A percentile compares a stretch with the other conserved stretches of the same genome.
Conservation (phyloP, 139 green algal genomes). For the Closterium sp. region DNA sequence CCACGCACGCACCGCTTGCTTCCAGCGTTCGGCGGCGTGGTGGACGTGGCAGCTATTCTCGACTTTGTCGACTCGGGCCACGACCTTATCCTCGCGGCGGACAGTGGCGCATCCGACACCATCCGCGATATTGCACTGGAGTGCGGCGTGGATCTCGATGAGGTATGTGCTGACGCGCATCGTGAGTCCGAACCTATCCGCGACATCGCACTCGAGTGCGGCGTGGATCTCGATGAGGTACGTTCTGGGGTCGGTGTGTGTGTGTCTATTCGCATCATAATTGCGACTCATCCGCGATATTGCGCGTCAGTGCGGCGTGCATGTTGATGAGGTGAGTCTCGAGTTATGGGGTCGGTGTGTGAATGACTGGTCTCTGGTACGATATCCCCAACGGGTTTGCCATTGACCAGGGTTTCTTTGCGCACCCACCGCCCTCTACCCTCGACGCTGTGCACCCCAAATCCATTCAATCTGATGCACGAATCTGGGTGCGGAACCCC, state of each 20-base stretch:
- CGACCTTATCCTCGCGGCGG: constrained; percentile 74
- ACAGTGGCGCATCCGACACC: constrained; percentile 57
- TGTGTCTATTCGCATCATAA: too few species aligned
- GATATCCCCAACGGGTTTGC: too few species aligned
- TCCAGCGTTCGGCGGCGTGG: constrained; percentile 30
- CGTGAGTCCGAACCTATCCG: constrained; percentile 52
- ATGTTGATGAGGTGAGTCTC: constrained; percentile 35
- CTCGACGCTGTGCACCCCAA: too few species aligned
- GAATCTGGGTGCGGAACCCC: too few species aligned
- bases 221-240: constrained; percentile 50
- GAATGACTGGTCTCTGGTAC: too few species aligned
- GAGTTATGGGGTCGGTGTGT: too few species aligned
- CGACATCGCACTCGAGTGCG: constrained; percentile 50
- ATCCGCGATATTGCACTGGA: constrained; percentile 50
- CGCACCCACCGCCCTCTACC: too few species aligned
- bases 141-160: constrained; percentile 51
- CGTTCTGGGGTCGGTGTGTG: too few species aligned
- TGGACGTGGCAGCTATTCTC: constrained; percentile 65
- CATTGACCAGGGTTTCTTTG: too few species aligned
- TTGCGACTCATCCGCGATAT: constrained; percentile 27
- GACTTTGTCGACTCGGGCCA: constrained; percentile 83
- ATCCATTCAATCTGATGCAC: too few species aligned
- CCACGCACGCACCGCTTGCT: neutral
- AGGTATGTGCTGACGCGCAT: constrained; percentile 16
- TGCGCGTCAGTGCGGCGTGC: constrained; percentile 46